Evolutionary conservation across 768 basidiomycete genomes (phyloP).

Genomic region (Podaxis sp.): DNA sequence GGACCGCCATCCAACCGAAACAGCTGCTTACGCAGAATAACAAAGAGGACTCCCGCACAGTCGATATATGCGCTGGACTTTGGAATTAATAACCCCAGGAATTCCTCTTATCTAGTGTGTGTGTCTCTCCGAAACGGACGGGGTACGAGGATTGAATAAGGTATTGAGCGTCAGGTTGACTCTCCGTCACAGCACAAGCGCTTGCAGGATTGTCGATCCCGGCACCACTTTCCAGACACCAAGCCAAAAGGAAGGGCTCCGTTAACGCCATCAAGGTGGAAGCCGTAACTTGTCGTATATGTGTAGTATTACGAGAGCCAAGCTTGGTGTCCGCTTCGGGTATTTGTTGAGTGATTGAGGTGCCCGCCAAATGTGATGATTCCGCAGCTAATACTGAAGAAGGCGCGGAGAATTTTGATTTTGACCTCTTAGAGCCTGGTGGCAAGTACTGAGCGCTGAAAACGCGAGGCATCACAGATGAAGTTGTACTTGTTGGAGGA

Average conservation of each 20-base stretch:
- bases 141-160: neutral
- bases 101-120: neutral
- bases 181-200: neutral
- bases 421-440: neutral
- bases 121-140: neutral
- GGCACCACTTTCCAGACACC: conserved; percentile 25
- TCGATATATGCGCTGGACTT: neutral
- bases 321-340: neutral
- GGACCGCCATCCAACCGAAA: neutral
- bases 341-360: neutral
- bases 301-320: conserved; percentile 3
- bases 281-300: conserved; percentile 31
- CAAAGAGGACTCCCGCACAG: neutral
- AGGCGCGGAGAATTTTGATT: neutral
- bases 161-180: neutral
- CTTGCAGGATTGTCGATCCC: neutral
- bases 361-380: neutral
- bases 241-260: conserved; percentile 41
- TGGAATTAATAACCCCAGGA: conserved; percentile 7
- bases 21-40: neutral
- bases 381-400: neutral
- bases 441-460: neutral
- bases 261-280: conserved; percentile 42
- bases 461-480: neutral
- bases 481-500: conserved; percentile 18